phyloP scores from a whole-genome alignment of 176 grass and related monocot species.

The Rhynchospora pubera region DNA sequence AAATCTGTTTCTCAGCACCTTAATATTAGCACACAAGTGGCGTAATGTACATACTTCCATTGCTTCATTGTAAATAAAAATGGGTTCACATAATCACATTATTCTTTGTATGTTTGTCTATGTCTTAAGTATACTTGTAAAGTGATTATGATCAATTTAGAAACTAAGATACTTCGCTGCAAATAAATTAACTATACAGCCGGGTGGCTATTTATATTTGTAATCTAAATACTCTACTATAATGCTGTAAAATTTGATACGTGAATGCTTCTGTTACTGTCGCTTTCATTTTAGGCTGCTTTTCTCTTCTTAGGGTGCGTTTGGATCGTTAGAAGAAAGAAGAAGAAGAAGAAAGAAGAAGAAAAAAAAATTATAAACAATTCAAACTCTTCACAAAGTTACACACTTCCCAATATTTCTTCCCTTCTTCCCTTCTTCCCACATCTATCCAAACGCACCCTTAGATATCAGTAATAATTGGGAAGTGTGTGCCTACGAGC shows the following conservation, averaged over 20 bases:
- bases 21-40: constrained; percentile 34
- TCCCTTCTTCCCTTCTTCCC: too few relatives aligned
- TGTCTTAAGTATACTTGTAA: background rate
- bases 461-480: background rate
- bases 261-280: background rate
- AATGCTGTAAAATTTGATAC: background rate
- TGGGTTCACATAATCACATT: background rate
- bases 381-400: too few relatives aligned
- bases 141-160: background rate
- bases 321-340: too few relatives aligned
- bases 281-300: background rate
- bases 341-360: too few relatives aligned
- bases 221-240: background rate
- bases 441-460: too few relatives aligned
- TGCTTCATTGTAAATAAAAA: constrained; percentile 1
- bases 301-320: too few relatives aligned
- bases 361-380: too few relatives aligned
- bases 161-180: background rate
- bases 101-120: constrained; percentile 4
- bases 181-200: constrained; percentile 14
- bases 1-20: constrained; percentile 55
- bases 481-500: too few relatives aligned
- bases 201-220: background rate
- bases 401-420: too few relatives aligned
- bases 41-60: constrained; percentile 12